A percentile compares a stretch with the other conserved stretches of the same genome.
Evolutionary conservation across 2,329 filamentous ascomycete species (phyloP).

Genomic region (Blastomyces gilchristii): DNA sequence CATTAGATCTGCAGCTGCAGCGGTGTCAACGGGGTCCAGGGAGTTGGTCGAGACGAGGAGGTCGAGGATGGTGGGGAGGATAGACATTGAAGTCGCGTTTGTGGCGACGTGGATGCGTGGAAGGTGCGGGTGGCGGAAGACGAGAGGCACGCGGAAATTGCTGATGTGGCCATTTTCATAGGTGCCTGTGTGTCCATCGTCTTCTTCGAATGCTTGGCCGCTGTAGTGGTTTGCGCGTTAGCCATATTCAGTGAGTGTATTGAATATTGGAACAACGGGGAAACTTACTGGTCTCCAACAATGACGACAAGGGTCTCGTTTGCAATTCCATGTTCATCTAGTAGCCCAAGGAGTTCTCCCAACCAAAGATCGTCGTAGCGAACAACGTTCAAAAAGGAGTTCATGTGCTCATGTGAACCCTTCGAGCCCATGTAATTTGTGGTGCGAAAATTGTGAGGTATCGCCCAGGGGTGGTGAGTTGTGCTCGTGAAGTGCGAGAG

Average conservation of each 20-base stretch:
- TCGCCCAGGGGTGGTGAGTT: constrained; percentile 37
- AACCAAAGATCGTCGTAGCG: constrained; percentile 34
- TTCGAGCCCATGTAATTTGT: constrained; percentile 21
- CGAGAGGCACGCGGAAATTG: constrained; percentile 37
- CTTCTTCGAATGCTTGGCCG: constrained; percentile 36
- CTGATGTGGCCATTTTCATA: constrained; percentile 38
- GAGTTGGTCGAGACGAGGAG: constrained; percentile 35
- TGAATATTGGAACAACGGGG: background rate
- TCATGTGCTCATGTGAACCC: constrained; percentile 28
- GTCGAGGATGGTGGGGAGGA: constrained; percentile 39
- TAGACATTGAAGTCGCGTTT: constrained; percentile 35
- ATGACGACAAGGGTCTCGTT: constrained; percentile 39
- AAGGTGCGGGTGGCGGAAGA: constrained; percentile 37
- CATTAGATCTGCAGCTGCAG: constrained; percentile 32
- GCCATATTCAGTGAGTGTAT: background rate
- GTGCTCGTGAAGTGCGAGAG: constrained; percentile 27
- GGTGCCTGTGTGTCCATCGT: constrained; percentile 29
- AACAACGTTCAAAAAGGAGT: constrained; percentile 37
- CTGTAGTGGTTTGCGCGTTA: constrained; percentile 13
- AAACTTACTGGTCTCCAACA: constrained; percentile 35
- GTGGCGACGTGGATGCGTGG: constrained; percentile 33
- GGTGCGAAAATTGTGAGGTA: constrained; percentile 24
- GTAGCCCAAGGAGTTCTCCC: constrained; percentile 30
- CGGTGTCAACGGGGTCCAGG: constrained; percentile 24
- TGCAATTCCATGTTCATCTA: constrained; percentile 36